Conservation (phyloP, 2,329 filamentous ascomycete genomes). For the Chaetomiaceae sp. region DNA sequence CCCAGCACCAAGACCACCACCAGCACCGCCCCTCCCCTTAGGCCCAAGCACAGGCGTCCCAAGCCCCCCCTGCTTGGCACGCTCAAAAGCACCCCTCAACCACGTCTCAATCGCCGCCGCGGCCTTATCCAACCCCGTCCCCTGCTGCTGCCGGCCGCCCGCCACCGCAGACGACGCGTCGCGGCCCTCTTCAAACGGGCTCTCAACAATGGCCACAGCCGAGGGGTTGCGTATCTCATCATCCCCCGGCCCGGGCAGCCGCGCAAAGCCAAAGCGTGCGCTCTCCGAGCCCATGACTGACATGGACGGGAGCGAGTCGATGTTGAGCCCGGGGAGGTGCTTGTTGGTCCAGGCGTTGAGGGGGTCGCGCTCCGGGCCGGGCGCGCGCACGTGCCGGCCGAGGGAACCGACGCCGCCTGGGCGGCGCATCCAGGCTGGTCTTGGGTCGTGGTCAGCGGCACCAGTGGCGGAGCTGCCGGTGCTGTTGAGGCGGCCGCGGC, state of each 20-base stretch:
- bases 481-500: conserved; percentile 36
- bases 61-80: conserved; percentile 32
- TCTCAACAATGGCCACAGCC: conserved; percentile 44
- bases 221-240: no score
- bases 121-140: conserved; percentile 68
- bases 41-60: conserved; percentile 45
- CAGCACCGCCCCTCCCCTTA: conserved; percentile 11
- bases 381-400: conserved; percentile 62
- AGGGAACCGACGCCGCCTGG: conserved; percentile 88
- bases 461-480: conserved; percentile 32
- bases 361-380: conserved; percentile 78
- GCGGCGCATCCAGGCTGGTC: conserved; percentile 65
- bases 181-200: conserved; percentile 46
- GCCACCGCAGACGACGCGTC: conserved; percentile 34
- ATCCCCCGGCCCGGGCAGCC: conserved; percentile 35
- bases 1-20: conserved; percentile 18
- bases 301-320: conserved; percentile 64
- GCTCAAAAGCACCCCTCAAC: conserved; percentile 75
- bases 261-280: conserved; percentile 52
- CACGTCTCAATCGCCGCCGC: conserved; percentile 86
- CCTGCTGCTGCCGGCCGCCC: conserved; percentile 30
- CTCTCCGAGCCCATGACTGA: conserved; percentile 59
- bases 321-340: conserved; percentile 73
- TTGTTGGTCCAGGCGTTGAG: conserved; percentile 81
- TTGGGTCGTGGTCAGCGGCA: conserved; percentile 32